These are phyloP conservation scores for Saccharomycopsis sp. DNA, from an alignment of 805 yeast genomes.

Conservation along the genomic window DNA sequence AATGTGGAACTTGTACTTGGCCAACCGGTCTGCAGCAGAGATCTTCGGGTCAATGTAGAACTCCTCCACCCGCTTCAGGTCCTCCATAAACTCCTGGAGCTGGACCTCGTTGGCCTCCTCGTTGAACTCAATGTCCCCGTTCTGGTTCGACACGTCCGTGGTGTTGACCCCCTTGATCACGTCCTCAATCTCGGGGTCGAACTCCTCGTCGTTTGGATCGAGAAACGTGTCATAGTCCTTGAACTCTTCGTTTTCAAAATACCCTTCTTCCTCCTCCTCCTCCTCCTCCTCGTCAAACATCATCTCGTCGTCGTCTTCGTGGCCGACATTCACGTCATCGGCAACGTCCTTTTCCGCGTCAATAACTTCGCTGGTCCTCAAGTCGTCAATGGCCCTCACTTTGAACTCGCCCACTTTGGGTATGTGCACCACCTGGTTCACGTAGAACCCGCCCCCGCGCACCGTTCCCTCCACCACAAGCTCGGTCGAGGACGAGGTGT, in stretches of 20 bases:
- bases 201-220: conserved; percentile 33
- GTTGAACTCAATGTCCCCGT: conserved; percentile 46
- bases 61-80: conserved; percentile 71
- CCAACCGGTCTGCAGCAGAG: conserved; percentile 65
- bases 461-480: conserved; percentile 72
- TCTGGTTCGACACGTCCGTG: conserved; percentile 34
- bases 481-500: conserved; percentile 28
- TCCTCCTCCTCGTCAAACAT: conserved; percentile 23
- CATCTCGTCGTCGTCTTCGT: conserved; percentile 27
- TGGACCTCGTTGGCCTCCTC: conserved; percentile 82
- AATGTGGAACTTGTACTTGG: conserved; percentile 77
- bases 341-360: conserved; percentile 27
- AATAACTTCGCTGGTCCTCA: conserved; percentile 26
- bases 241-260: conserved; percentile 25
- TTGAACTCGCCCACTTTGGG: conserved; percentile 90
- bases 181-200: conserved; percentile 37
- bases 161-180: conserved; percentile 34
- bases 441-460: conserved; percentile 77
- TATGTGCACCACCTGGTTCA: conserved; percentile 71
- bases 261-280: conserved; percentile 22
- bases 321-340: conserved; percentile 25
- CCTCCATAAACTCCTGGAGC: conserved; percentile 52
- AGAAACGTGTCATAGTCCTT: conserved; percentile 32
- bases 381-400: conserved; percentile 53
- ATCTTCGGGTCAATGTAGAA: conserved; percentile 72